Conservation (phyloP, 805 yeast species). For the Wickerhamomyces hampshirensis region DNA sequence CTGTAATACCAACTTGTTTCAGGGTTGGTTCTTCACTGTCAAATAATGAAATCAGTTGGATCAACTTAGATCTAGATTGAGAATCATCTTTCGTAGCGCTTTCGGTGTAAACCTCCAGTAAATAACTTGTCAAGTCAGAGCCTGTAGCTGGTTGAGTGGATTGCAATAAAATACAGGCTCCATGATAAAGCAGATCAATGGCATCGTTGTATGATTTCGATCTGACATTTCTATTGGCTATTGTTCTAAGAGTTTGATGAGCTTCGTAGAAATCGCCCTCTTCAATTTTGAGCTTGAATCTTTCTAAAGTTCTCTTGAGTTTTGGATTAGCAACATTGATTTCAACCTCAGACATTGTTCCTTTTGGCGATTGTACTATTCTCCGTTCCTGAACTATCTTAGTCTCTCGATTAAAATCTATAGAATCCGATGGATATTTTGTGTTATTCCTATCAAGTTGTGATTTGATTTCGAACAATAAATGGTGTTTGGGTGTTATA, state of each 20-base stretch:
- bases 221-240: constrained; percentile 78
- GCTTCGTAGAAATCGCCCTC: constrained; percentile 88
- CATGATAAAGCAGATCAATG: constrained; percentile 64
- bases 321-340: constrained; percentile 29
- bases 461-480: too few relatives aligned
- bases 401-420: too few relatives aligned
- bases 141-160: constrained; percentile 78
- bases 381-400: too few relatives aligned
- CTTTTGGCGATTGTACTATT: neutral
- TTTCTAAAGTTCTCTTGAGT: constrained; percentile 52
- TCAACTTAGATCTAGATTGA: constrained; percentile 40
- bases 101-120: constrained; percentile 63
- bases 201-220: constrained; percentile 66
- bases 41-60: constrained; percentile 42
- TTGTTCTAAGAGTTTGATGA: constrained; percentile 88
- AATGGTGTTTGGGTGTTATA: constrained; percentile 1
- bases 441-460: too few relatives aligned
- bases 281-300: constrained; percentile 65
- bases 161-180: constrained; percentile 61
- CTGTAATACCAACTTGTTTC: constrained; percentile 60
- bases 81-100: constrained; percentile 40
- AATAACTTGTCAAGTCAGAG: constrained; percentile 66
- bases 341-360: constrained; percentile 10
- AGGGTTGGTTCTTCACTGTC: constrained; percentile 54
- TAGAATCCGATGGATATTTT: too few relatives aligned